Evolutionary conservation across 2,329 filamentous ascomycete genomes (phyloP), one percentile per base, ranked within the genome.

Genomic region (Cladosporium austrohemisphaericum): DNA sequence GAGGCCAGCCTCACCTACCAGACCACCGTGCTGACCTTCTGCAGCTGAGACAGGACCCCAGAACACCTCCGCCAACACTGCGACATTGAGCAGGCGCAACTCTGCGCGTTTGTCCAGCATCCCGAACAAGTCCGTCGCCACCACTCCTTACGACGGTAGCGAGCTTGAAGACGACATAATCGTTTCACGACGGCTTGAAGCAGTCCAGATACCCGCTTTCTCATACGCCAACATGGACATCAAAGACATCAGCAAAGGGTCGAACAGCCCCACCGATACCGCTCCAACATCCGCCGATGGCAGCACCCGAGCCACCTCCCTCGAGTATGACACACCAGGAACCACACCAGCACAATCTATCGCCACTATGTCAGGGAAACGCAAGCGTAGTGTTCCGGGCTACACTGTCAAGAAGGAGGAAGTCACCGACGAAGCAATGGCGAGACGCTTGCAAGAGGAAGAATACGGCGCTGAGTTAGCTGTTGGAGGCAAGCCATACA

Each of bases 311-410:
- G 71, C 72, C 47, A 69, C 70, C 5, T 76, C 70, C 9, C 70
- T 71, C 29, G 77, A 74, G 14, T 78, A 76, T 58, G 81, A 80
- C 51, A 86, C 83, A 3, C 81, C 82, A 4, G 77, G 72, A 29
- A 86, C 83, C 14, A 84, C 81, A 8, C 81, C 80, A 3, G 73
- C 70, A 18, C 68, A 71, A 19, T 72, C 72, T 7, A 55, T 71
- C 7, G 56, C 65, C 41, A 60, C 59, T 44, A 38, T 54, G 0
- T 60, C 11, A 4, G 51, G 25, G 10, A 56, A 67, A 61, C 62
- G 65, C 47, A 68, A 67, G 58, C 58, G 61, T 37, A 63, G 62
- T 31, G 41, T 51, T 1, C 54, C 65, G 11, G 56, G 58, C 26
- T 54, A 55, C 16, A 52, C 59, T 10, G 28, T 58, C 9, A 51